These are phyloP conservation scores for Phialemoniopsis sp. DNA, from an alignment of 2,329 filamentous ascomycete genomes.

Conservation along the genomic window DNA sequence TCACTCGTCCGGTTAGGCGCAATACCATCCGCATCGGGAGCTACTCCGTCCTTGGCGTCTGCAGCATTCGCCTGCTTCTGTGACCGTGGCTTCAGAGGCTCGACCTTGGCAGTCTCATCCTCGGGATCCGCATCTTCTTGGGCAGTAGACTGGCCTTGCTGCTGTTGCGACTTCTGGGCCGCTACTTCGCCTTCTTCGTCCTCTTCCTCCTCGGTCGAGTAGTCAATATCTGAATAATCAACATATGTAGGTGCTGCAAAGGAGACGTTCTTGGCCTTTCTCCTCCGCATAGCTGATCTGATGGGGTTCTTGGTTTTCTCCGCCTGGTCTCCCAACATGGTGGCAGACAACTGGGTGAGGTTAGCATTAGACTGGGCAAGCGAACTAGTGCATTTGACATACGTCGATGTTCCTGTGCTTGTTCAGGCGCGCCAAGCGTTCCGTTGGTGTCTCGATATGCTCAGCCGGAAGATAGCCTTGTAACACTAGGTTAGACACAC, in stretches of 20 bases:
- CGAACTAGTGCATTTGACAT: constrained; percentile 27
- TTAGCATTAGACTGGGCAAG: constrained; percentile 15
- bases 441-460: constrained; percentile 96
- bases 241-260: constrained; percentile 84
- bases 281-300: constrained; percentile 76
- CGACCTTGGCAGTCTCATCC: constrained; percentile 51
- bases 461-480: constrained; percentile 92
- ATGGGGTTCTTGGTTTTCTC: constrained; percentile 81
- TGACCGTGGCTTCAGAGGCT: constrained; percentile 46
- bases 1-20: constrained; percentile 51
- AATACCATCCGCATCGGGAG: constrained; percentile 13
- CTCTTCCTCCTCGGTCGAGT: constrained; percentile 77
- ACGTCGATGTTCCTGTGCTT: constrained; percentile 98
- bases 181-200: constrained; percentile 36
- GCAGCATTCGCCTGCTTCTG: constrained; percentile 30
- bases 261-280: constrained; percentile 80
- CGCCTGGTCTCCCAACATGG: constrained; percentile 59
- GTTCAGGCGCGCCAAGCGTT: constrained; percentile 87
- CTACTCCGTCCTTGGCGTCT: constrained; percentile 25
- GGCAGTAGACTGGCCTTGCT: constrained; percentile 21
- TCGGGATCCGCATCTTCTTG: constrained; percentile 25
- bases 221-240: constrained; percentile 83
- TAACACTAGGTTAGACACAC: constrained; percentile 12
- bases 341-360: constrained; percentile 49
- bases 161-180: constrained; percentile 21